Base-by-base conservation (phyloP, 306 rosid species). In the Arachis stenosperma region DNA sequence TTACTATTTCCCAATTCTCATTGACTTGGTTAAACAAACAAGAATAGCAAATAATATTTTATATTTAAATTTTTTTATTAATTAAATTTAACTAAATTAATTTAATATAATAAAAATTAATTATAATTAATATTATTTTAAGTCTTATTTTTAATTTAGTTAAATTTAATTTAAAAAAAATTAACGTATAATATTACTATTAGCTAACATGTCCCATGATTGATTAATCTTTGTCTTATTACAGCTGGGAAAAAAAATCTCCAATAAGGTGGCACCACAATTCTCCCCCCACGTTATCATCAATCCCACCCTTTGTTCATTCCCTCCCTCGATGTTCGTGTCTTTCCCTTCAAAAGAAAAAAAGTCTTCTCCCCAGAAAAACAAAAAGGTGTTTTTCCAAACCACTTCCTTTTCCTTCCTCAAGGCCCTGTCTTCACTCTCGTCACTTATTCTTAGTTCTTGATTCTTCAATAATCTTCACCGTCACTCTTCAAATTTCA, bases 201-300 rank as follows among this genome's bases (percentile, higher is more conserved):
- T 22, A 22, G 27, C 27, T 22, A 22, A 22, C 27, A 22, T 22
- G 27, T 22, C 27, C 27, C 1, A 22, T 22, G 37, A 33, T 69
- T 58, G 43, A 70, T 61, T 54, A 67, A 57, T 66, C 44, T 61
- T 83, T 83, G 87, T 83, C 87, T 79, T 76, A 79, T 79, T 79
- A 40, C 58, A 60, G 3, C 4, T 33, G 37, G 4, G 2, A 33
- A 33, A 33, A 3, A 40, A 58, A 83, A 44, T 68, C 77, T 67
- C 84, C 84, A 76, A 83, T 75, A 62, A 79, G 79, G 60, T 72
- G 69, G 71, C 71, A 61, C 76, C 79, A 83, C 83, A 74, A 71
- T 65, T 22, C 65, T 69, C 43, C 72, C 39, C 52, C 77, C 74
- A 79, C 87, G 80, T 68, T 68, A 79, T 78, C 80, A 62, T 60